Conservation (phyloP, 129 eudicot genomes). For the Ambrosia trifida region DNA sequence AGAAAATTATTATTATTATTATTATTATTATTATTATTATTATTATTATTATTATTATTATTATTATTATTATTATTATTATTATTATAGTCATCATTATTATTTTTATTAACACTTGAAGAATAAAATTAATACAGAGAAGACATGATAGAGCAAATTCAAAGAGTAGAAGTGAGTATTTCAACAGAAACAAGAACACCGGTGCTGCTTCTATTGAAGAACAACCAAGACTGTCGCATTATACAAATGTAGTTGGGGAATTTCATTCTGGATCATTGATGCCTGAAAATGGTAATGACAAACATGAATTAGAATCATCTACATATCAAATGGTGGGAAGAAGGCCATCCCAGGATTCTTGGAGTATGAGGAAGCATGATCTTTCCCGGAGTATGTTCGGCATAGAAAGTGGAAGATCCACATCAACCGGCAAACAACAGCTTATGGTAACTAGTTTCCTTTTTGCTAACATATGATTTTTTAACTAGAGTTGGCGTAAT, state of each 20-base stretch:
- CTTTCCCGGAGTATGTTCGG: slow-evolving; percentile 34
- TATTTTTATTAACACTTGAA: neutral
- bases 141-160: slow-evolving; percentile 46
- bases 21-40: no score
- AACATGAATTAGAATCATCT: slow-evolving; percentile 26
- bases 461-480: neutral
- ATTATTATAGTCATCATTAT: no score
- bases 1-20: no score
- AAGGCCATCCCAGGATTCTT: slow-evolving; percentile 35
- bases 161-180: slow-evolving; percentile 52
- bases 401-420: slow-evolving; percentile 45
- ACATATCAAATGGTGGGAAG: slow-evolving; percentile 30
- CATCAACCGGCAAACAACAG: slow-evolving; percentile 38
- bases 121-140: slow-evolving; percentile 36
- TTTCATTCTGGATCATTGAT: slow-evolving; percentile 68
- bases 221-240: slow-evolving; percentile 35
- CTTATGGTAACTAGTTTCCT: slow-evolving; percentile 46
- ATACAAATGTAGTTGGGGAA: slow-evolving; percentile 37
- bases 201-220: slow-evolving; percentile 42
- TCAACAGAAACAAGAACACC: slow-evolving; percentile 45
- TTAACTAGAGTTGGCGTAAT: neutral
- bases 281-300: slow-evolving; percentile 13
- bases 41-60: neutral
- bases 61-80: no score
- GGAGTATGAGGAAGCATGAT: slow-evolving; percentile 46